Percentiles rank a stretch among this genome's conserved stretches.
Evolutionary conservation across 2,329 filamentous ascomycete genomes (phyloP).

Genomic region (Claviceps sp.): DNA sequence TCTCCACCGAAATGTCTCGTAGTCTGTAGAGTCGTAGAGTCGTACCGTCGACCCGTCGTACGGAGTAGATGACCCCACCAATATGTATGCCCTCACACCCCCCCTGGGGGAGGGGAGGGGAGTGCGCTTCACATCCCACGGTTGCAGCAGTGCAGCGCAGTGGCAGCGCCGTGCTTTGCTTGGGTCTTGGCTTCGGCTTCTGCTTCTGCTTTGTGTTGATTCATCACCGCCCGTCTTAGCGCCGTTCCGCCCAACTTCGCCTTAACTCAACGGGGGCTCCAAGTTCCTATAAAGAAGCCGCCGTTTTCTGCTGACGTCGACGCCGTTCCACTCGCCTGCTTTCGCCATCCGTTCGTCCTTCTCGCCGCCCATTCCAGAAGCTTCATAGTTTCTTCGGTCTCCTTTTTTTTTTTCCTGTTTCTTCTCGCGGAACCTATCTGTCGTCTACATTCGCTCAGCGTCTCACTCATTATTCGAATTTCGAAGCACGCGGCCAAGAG

Average conservation of each 20-base stretch:
- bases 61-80: background rate
- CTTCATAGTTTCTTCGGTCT: too few species aligned
- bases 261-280: background rate
- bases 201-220: background rate
- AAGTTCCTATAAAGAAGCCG: too few species aligned
- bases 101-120: background rate
- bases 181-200: background rate
- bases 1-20: background rate
- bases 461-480: too few species aligned
- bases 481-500: background rate
- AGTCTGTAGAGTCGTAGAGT: too few species aligned
- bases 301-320: too few species aligned
- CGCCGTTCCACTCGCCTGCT: too few species aligned
- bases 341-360: too few species aligned
- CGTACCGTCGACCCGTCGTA: too few species aligned
- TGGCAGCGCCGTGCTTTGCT: background rate
- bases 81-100: background rate
- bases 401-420: too few species aligned
- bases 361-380: too few species aligned
- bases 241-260: background rate
- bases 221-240: slow-evolving; percentile 3
- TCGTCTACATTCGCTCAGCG: too few species aligned
- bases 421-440: too few species aligned
- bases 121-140: background rate
- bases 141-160: background rate